phyloP scores from a whole-genome alignment of 2,329 filamentous ascomycete species.

The Colletotrichum sp. region DNA sequence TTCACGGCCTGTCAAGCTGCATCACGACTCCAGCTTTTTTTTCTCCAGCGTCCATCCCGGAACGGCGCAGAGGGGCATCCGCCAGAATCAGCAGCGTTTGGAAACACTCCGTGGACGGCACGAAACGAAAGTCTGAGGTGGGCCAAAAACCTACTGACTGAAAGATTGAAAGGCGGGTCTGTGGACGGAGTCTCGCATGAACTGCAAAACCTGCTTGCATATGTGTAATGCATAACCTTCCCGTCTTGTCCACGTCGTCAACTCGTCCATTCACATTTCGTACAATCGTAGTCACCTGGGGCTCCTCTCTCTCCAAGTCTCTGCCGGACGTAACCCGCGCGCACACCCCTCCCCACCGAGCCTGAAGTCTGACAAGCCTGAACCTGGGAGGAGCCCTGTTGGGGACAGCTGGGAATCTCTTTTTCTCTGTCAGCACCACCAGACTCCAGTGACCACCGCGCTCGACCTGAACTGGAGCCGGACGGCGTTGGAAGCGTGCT shows the following conservation, averaged over 20 bases:
- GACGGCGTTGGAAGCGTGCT: not conserved
- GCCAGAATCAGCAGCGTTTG: not conserved
- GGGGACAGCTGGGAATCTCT: not conserved
- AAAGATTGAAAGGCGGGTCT: not conserved
- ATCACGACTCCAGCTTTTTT: slow-evolving; percentile 2
- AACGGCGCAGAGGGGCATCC: not conserved
- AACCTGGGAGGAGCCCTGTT: not conserved
- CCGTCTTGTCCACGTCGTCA: slow-evolving; percentile 4
- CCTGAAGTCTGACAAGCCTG: slow-evolving; percentile 15
- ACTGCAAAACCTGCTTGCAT: slow-evolving; percentile 23
- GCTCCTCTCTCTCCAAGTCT: not conserved
- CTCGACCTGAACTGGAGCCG: not conserved
- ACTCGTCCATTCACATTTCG: slow-evolving; percentile 17
- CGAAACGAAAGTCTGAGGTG: not conserved
- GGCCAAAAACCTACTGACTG: not conserved
- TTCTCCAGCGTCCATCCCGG: slow-evolving; percentile 5
- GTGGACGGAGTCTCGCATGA: slow-evolving; percentile 20
- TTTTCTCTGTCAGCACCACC: not conserved
- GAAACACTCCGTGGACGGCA: not conserved
- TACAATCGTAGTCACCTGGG: slow-evolving; percentile 13
- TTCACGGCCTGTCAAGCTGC: slow-evolving; percentile 6
- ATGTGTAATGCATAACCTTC: slow-evolving; percentile 13
- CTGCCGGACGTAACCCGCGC: slow-evolving; percentile 17
- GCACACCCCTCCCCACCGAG: not conserved
- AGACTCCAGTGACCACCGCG: not conserved